Percentiles rank a stretch among this genome's conserved stretches.
Evolutionary conservation across 1,284 basidiomycete species (phyloP).

Genomic region (Mycena citricolor): DNA sequence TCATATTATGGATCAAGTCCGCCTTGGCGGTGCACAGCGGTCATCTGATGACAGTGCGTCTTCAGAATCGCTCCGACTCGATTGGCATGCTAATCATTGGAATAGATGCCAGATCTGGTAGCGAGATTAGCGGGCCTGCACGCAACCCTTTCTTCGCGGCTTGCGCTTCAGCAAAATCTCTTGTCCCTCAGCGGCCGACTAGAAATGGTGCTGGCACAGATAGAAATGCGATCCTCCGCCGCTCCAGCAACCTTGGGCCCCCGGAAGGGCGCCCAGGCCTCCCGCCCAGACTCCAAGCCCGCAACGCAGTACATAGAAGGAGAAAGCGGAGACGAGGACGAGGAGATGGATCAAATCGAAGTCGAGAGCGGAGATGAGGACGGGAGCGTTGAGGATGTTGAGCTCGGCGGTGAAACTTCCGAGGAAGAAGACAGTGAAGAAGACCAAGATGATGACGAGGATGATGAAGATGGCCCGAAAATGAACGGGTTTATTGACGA

Average conservation of each 20-base stretch:
- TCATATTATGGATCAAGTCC: conserved; percentile 89
- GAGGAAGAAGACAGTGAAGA: conserved; percentile 52
- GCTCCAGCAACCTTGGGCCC: conserved; percentile 55
- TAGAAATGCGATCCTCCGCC: conserved; percentile 76
- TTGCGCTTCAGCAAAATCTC: conserved; percentile 84
- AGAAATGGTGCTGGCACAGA: conserved; percentile 92
- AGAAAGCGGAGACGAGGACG: conserved; percentile 71
- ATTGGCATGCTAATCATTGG: conserved; percentile 16
- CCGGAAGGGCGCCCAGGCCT: conserved; percentile 31
- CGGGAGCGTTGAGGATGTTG: conserved; percentile 69
- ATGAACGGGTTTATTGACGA: conserved; percentile 71
- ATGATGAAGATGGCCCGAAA: conserved; percentile 51
- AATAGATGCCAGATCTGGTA: conserved; percentile 82
- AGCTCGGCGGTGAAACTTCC: conserved; percentile 58
- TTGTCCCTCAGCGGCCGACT: conserved; percentile 86
- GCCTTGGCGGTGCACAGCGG: conserved; percentile 87
- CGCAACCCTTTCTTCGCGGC: conserved; percentile 76
- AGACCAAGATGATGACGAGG: conserved; percentile 43
- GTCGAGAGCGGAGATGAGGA: conserved; percentile 62
- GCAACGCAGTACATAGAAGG: conserved; percentile 71
- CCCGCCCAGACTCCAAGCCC: conserved; percentile 33
- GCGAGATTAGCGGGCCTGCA: conserved; percentile 83
- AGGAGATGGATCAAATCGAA: conserved; percentile 69
- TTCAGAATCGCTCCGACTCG: conserved; percentile 1
- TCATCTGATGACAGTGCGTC: conserved; percentile 89